Evolutionary conservation across 2,329 filamentous ascomycete species (phyloP).

Genomic region (Aureobasidium zeae): DNA sequence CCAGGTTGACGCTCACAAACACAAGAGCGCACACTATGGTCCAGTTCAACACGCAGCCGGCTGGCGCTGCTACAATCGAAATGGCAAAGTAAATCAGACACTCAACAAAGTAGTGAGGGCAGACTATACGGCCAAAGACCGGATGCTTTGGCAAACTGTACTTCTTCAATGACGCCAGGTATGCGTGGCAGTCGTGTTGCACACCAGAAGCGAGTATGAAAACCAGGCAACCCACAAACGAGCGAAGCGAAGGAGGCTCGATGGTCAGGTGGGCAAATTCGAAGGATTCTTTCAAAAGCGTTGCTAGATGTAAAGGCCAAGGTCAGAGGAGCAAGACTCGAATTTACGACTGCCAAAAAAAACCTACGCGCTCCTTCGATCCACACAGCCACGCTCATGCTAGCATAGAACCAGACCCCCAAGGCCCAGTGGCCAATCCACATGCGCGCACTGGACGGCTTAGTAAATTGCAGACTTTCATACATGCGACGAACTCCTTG

Average conservation of each 20-base stretch:
- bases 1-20: slow-evolving; percentile 73
- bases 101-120: slow-evolving; percentile 88
- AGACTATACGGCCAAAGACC: slow-evolving; percentile 63
- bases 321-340: slow-evolving; percentile 13
- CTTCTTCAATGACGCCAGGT: slow-evolving; percentile 45
- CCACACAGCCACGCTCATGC: slow-evolving; percentile 69
- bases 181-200: slow-evolving; percentile 55
- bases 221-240: slow-evolving; percentile 47
- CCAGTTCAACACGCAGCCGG: slow-evolving; percentile 55
- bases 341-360: slow-evolving; percentile 1
- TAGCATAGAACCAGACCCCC: slow-evolving; percentile 67
- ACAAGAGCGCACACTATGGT: slow-evolving; percentile 60
- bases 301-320: slow-evolving; percentile 18
- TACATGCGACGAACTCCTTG: slow-evolving; percentile 69
- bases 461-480: slow-evolving; percentile 59
- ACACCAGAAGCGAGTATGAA: slow-evolving; percentile 62
- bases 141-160: slow-evolving; percentile 72
- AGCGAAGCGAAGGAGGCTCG: slow-evolving; percentile 40
- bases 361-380: slow-evolving; percentile 65
- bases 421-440: slow-evolving; percentile 75
- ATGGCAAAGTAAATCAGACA: slow-evolving; percentile 75
- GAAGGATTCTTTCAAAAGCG: slow-evolving; percentile 29
- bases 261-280: slow-evolving; percentile 31
- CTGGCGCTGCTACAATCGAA: slow-evolving; percentile 62
- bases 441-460: slow-evolving; percentile 67